Percentiles rank a stretch among this genome's conserved stretches.
Conservation (phyloP, 1,139 yeast genomes). For the Kurtzmaniella quercitrusa region DNA sequence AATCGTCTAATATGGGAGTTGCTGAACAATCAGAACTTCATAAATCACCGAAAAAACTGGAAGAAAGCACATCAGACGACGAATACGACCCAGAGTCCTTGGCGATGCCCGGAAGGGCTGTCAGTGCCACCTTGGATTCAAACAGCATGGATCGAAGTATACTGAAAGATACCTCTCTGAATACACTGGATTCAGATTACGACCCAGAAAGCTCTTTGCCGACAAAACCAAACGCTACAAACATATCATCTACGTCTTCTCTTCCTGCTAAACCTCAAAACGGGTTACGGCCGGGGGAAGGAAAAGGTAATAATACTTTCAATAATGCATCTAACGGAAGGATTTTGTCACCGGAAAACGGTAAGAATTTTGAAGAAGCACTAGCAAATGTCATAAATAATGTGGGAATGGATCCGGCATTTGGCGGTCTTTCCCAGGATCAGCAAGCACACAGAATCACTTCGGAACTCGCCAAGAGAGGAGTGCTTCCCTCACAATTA, state of each 20-base stretch:
- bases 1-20: no score
- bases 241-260: background rate
- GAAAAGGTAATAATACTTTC: no score
- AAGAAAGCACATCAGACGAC: constrained; percentile 12
- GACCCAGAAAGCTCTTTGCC: constrained; percentile 7
- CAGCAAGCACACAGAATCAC: background rate
- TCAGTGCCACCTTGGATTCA: background rate
- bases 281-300: background rate
- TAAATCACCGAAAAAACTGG: background rate
- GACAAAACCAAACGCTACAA: background rate
- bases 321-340: background rate
- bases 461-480: background rate
- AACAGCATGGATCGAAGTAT: background rate
- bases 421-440: background rate
- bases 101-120: background rate
- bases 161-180: background rate
- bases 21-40: no score
- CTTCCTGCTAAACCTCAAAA: background rate
- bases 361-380: background rate
- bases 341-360: no score
- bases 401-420: background rate
- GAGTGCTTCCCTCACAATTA: background rate
- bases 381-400: background rate
- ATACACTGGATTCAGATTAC: constrained; percentile 6
- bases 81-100: constrained; percentile 21